Percentiles rank a stretch among this genome's conserved stretches.
phyloP scores from a whole-genome alignment of 441 rosid species.

The Erysimum cheiri region DNA sequence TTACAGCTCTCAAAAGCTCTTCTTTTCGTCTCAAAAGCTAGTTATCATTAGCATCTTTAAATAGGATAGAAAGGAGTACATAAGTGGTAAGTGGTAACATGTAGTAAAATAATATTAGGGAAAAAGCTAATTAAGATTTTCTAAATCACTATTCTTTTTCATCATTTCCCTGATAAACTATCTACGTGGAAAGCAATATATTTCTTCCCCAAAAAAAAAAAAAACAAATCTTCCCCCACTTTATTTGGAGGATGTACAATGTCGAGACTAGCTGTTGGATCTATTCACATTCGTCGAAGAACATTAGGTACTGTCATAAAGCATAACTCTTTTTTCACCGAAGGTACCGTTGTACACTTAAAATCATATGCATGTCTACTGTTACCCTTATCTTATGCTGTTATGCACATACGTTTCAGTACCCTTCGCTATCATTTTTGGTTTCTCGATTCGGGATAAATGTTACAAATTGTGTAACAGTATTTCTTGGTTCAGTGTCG shows the following conservation, averaged over 20 bases:
- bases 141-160: neutral
- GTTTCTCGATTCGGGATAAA: neutral
- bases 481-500: neutral
- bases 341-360: neutral
- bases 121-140: neutral
- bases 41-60: constrained; percentile 5
- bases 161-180: neutral
- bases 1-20: neutral
- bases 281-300: constrained; percentile 16
- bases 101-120: neutral
- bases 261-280: constrained; percentile 28
- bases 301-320: constrained; percentile 28
- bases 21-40: constrained; percentile 5
- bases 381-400: neutral
- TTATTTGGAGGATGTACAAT: constrained; percentile 3
- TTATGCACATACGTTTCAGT: neutral
- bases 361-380: neutral
- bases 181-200: neutral
- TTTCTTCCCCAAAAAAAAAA: too few relatives aligned
- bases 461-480: neutral
- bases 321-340: neutral
- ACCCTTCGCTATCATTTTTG: neutral
- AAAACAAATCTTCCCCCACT: neutral
- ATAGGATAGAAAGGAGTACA: neutral
- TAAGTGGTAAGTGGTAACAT: neutral